These are phyloP conservation scores for Sporobolomyces phaffii DNA, from an alignment of 768 basidiomycete species.

Conservation along the genomic window DNA sequence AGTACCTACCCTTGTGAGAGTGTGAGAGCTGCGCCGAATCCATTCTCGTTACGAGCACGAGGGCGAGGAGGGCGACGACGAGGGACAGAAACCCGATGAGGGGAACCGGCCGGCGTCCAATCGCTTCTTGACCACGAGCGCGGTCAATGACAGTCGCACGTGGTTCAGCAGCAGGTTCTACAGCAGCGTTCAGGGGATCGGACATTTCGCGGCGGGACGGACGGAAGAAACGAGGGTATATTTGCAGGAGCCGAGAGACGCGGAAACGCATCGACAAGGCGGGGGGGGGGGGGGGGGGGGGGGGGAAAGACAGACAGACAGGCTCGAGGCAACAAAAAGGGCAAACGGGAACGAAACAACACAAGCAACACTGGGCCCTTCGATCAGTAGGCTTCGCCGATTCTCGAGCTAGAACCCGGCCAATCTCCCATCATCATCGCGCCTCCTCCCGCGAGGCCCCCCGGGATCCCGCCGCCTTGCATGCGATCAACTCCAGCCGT, in stretches of 20 bases:
- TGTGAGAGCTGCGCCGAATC: background rate
- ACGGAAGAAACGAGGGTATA: too few species aligned
- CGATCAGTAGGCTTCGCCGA: conserved; percentile 1
- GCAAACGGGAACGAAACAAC: background rate
- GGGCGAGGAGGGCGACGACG: background rate
- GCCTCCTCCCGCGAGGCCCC: background rate
- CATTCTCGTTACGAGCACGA: background rate
- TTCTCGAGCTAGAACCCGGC: background rate
- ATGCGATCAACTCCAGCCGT: conserved; percentile 25
- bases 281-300: too few species aligned
- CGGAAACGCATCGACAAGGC: too few species aligned
- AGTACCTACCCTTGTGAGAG: background rate
- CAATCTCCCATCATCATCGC: background rate
- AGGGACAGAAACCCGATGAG: background rate
- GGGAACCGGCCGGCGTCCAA: background rate
- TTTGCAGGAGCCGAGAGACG: too few species aligned
- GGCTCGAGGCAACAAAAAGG: background rate
- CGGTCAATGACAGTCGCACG: too few species aligned
- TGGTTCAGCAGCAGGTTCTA: too few species aligned
- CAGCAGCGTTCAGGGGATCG: background rate
- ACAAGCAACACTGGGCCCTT: too few species aligned
- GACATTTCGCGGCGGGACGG: too few species aligned
- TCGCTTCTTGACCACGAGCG: too few species aligned
- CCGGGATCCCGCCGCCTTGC: background rate
- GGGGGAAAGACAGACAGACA: background rate